Evolutionary conservation across 2,329 filamentous ascomycete species (phyloP), one percentile per base, ranked within the genome.

Genomic region (Sporothrix humicola): DNA sequence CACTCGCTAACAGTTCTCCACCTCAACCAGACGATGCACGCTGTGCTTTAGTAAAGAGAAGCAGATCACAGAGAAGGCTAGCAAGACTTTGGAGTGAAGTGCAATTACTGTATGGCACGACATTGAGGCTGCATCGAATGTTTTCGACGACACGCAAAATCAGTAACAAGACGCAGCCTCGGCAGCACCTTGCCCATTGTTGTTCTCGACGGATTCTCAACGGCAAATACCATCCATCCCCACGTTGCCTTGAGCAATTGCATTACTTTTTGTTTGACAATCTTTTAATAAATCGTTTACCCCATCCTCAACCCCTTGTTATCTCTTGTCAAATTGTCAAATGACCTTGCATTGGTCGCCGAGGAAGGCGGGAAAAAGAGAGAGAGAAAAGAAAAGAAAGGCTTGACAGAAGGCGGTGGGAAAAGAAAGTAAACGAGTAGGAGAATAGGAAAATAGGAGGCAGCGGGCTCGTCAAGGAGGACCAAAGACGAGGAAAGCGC

Each of bases 361-460:
- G 13, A 15, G 23, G 56, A 13, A 37, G 56, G 56, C 56, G 46
- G 15, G 17, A 3, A 15, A 23, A 0, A 56, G 52, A 23, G 12
- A 23, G n/a, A 48, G 2, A 9, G 8, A 56, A 26, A 56, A 56
- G 52, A 23, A 56, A 42, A 42, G 31, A 42, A 61, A 37, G 58
- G 26, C 31, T 7, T 37, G 31, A 37, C 31, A 37, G 31, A 37
- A 37, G 31, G 31, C 31, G 31, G 31, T 37, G 5, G 37, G 31
- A 13, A 61, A 44, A 37, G 59, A 23, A 42, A 26, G 10, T 37
- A 37, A 37, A 37, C 31, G 31, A 37, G 31, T 37, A 44, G 59
- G 59, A 63, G 59, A 63, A 65, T 59, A 54, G 42, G 42, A 44
- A 26, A 66, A 48, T 66, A 66, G 9, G 26, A 70, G 48, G 10